phyloP scores from a whole-genome alignment of 1,284 basidiomycete genomes.

The Thelephora terrestris region DNA sequence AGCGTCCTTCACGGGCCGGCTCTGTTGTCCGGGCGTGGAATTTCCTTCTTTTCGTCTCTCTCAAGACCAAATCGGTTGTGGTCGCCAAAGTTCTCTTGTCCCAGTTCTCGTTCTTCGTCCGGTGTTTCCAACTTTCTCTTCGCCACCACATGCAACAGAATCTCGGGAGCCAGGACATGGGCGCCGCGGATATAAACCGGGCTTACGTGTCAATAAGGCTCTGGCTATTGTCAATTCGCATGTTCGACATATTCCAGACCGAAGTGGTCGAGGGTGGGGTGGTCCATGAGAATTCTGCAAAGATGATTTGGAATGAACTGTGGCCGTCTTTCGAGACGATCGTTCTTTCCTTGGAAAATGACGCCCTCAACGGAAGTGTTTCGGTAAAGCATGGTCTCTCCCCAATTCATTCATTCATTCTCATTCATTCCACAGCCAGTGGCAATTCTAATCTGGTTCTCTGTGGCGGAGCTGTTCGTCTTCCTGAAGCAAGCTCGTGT shows the following conservation, averaged over 20 bases:
- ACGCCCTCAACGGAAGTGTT: constrained; percentile 33
- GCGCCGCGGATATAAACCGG: constrained; percentile 50
- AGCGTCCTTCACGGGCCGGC: neutral
- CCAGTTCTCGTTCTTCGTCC: constrained; percentile 41
- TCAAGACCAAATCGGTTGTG: constrained; percentile 30
- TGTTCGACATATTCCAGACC: constrained; percentile 13
- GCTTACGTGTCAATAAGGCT: constrained; percentile 58
- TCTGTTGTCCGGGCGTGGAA: constrained; percentile 52
- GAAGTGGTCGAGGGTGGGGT: constrained; percentile 1
- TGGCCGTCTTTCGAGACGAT: constrained; percentile 60
- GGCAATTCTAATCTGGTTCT: constrained; percentile 43
- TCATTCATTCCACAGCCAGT: constrained; percentile 33
- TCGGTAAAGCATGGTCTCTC: constrained; percentile 28
- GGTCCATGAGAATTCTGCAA: constrained; percentile 22
- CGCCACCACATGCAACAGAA: constrained; percentile 17
- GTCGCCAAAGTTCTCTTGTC: constrained; percentile 35
- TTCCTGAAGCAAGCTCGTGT: constrained; percentile 49
- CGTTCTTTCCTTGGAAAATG: constrained; percentile 36
- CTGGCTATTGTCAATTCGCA: constrained; percentile 51
- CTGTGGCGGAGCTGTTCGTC: constrained; percentile 52
- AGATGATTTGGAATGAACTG: constrained; percentile 58
- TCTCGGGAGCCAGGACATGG: constrained; percentile 23
- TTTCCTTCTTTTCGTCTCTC: constrained; percentile 41
- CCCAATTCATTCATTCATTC: neutral
- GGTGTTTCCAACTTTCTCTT: constrained; percentile 31